phyloP scores from a whole-genome alignment of 2,329 filamentous ascomycete genomes.

The Paraphoma chrysanthemicola region DNA sequence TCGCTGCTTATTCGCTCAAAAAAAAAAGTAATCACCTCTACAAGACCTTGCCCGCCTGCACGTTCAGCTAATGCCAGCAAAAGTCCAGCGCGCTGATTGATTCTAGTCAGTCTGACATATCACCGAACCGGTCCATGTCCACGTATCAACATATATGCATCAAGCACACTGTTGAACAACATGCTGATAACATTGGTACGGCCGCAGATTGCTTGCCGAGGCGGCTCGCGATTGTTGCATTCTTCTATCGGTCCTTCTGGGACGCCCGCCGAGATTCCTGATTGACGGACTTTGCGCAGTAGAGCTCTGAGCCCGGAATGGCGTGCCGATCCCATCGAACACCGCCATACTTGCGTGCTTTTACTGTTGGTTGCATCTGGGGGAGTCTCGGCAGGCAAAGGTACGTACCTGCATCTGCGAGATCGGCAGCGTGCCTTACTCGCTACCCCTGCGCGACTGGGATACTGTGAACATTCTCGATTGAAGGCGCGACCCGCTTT shows the following conservation, averaged over 20 bases:
- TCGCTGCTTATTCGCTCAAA: background rate
- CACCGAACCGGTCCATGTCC: background rate
- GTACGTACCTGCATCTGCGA: constrained; percentile 19
- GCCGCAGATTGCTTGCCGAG: constrained; percentile 7
- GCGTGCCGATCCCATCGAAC: background rate
- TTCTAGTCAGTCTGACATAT: background rate
- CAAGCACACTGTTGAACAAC: constrained; percentile 6
- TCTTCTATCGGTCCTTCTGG: constrained; percentile 18
- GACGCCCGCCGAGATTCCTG: background rate
- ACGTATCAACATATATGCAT: background rate
- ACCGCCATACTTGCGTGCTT: background rate
- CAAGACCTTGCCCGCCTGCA: background rate
- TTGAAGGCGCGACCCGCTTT: too few relatives aligned
- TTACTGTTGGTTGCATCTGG: background rate
- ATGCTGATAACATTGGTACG: constrained; percentile 10
- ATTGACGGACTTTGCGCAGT: background rate
- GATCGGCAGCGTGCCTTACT: background rate
- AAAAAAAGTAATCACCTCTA: background rate
- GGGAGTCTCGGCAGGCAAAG: background rate
- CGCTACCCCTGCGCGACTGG: background rate
- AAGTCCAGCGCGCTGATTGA: background rate
- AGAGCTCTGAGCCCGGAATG: background rate
- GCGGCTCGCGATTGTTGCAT: constrained; percentile 5
- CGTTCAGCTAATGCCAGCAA: background rate
- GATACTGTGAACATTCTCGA: background rate